These are phyloP conservation scores for Glebionis coronaria DNA, from an alignment of 129 eudicot genomes.

Conservation along the genomic window DNA sequence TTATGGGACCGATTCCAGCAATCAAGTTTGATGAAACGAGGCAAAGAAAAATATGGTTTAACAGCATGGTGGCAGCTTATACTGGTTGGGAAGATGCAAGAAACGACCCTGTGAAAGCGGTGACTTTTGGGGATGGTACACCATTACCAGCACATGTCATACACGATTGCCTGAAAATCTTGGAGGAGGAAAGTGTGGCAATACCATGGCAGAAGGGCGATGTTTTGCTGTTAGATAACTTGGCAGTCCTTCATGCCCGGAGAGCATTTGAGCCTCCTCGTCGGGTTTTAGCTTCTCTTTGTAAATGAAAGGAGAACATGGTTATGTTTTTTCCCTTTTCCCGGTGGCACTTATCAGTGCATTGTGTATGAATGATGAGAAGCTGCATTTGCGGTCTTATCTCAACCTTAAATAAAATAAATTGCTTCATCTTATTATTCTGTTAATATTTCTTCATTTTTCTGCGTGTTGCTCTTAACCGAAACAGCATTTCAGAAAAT, in stretches of 20 bases:
- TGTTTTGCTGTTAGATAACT: constrained; percentile 33
- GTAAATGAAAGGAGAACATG: constrained; percentile 22
- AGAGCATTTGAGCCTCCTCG: constrained; percentile 37
- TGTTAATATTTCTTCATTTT: background rate
- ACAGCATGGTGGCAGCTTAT: constrained; percentile 96
- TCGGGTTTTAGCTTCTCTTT: constrained; percentile 38
- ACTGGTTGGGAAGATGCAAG: constrained; percentile 88
- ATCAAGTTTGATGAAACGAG: constrained; percentile 57
- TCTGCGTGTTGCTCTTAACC: background rate
- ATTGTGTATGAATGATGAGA: constrained; percentile 5
- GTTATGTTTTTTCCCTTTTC: background rate
- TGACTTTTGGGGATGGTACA: constrained; percentile 37
- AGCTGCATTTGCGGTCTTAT: constrained; percentile 14
- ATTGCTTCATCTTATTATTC: background rate
- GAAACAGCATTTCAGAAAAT: background rate
- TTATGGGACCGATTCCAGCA: constrained; percentile 94
- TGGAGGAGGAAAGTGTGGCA: constrained; percentile 40
- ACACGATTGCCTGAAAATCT: constrained; percentile 28
- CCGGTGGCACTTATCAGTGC: background rate
- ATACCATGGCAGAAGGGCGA: constrained; percentile 43
- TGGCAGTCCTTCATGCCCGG: constrained; percentile 41
- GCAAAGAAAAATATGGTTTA: constrained; percentile 84
- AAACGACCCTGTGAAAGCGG: constrained; percentile 54
- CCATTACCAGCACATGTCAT: constrained; percentile 31
- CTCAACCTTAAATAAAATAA: constrained; percentile 13